phyloP scores from a whole-genome alignment of 805 yeast genomes.

The Sporopachydermia quercuum region DNA sequence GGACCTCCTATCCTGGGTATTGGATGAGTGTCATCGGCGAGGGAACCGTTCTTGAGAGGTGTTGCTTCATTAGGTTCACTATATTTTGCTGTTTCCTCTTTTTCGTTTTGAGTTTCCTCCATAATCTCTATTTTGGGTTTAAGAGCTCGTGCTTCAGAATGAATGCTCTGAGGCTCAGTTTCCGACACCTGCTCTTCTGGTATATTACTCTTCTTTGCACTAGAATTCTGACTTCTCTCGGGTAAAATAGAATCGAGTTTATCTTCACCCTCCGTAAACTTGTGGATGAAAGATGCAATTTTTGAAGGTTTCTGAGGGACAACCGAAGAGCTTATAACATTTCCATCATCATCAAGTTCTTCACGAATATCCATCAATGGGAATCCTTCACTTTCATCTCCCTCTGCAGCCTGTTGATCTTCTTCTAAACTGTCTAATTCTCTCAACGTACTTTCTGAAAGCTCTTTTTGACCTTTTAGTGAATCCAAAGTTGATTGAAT shows the following conservation, averaged over 20 bases:
- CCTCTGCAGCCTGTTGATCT: slow-evolving; percentile 19
- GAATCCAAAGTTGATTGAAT: background rate
- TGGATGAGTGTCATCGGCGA: no score
- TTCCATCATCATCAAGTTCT: slow-evolving; percentile 73
- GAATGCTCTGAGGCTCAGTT: slow-evolving; percentile 6
- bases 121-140: slow-evolving; percentile 12
- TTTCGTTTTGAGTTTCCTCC: slow-evolving; percentile 7
- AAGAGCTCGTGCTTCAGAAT: slow-evolving; percentile 15
- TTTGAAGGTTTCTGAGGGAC: slow-evolving; percentile 20
- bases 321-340: slow-evolving; percentile 35
- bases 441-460: slow-evolving; percentile 7
- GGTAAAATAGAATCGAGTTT: background rate
- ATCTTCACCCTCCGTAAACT: slow-evolving; percentile 4
- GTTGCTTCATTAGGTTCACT: slow-evolving; percentile 5
- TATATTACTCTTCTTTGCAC: slow-evolving; percentile 3
- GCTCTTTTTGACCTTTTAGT: background rate
- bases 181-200: slow-evolving; percentile 5
- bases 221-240: background rate
- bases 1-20: no score
- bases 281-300: slow-evolving; percentile 15
- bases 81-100: slow-evolving; percentile 7
- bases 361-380: slow-evolving; percentile 78
- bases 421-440: slow-evolving; percentile 18
- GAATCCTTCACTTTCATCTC: slow-evolving; percentile 29
- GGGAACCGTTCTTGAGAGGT: no score